A percentile compares a stretch with the other conserved stretches of the same genome.
Conservation (phyloP, 2,329 filamentous ascomycete genomes). For the Verticillium tricorpus region DNA sequence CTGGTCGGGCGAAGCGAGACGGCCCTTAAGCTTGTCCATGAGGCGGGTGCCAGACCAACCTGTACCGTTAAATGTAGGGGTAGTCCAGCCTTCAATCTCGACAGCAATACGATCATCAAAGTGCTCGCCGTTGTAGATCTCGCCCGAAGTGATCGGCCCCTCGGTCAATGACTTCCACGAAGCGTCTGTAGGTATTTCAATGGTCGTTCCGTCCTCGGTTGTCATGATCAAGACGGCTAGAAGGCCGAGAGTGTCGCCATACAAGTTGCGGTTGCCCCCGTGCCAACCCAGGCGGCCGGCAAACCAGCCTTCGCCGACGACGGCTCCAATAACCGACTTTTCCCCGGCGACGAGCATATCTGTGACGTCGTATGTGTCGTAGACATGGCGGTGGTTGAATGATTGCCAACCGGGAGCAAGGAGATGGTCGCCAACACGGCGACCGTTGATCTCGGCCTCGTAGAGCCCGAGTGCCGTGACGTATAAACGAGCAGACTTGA, state of each 20-base stretch:
- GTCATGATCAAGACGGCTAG: constrained; percentile 32
- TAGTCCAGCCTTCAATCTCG: constrained; percentile 22
- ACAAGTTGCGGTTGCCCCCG: constrained; percentile 25
- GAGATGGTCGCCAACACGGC: constrained; percentile 30
- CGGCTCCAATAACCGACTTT: constrained; percentile 28
- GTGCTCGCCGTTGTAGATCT: constrained; percentile 49
- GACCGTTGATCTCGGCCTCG: constrained; percentile 42
- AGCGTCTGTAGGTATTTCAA: constrained; percentile 28
- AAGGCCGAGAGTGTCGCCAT: constrained; percentile 32
- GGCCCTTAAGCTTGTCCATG: constrained; percentile 19
- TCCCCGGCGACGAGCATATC: constrained; percentile 29
- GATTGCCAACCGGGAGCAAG: constrained; percentile 50
- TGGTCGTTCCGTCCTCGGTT: constrained; percentile 22
- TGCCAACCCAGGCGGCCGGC: constrained; percentile 28
- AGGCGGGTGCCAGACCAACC: neutral
- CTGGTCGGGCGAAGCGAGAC: constrained; percentile 33
- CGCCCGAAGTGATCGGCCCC: constrained; percentile 29
- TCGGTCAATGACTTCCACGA: constrained; percentile 27
- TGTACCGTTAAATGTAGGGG: constrained; percentile 12
- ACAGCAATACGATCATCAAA: constrained; percentile 35
- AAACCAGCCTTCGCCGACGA: constrained; percentile 48
- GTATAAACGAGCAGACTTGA: constrained; percentile 37
- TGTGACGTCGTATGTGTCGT: constrained; percentile 49
- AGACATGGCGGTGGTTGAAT: constrained; percentile 45
- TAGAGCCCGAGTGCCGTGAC: constrained; percentile 43